Conservation (phyloP, 2,329 filamentous ascomycete genomes). For the Phialophora verrucosa region DNA sequence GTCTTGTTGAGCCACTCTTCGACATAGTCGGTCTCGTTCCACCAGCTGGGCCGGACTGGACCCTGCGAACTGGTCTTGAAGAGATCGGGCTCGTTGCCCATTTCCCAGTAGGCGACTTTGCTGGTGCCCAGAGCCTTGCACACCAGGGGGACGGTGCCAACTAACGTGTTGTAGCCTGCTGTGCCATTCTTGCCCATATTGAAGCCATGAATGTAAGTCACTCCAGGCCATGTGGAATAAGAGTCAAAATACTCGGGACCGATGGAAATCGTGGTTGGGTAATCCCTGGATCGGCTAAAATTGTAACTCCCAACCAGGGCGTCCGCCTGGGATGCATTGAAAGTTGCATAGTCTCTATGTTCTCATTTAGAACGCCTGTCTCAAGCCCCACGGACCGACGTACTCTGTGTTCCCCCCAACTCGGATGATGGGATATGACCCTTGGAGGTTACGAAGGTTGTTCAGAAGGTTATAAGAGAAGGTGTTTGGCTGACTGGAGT, state of each 20-base stretch:
- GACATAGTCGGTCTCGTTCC: constrained; percentile 63
- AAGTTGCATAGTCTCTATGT: constrained; percentile 63
- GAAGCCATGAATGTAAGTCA: constrained; percentile 67
- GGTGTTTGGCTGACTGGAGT: constrained; percentile 60
- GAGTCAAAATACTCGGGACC: constrained; percentile 69
- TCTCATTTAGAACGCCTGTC: constrained; percentile 3
- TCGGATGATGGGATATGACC: constrained; percentile 64
- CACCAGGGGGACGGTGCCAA: constrained; percentile 61
- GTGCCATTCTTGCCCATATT: constrained; percentile 63
- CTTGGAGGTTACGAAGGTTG: constrained; percentile 61
- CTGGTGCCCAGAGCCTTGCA: constrained; percentile 61
- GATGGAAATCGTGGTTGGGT: constrained; percentile 65
- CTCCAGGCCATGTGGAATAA: constrained; percentile 62
- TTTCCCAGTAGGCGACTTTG: constrained; percentile 64
- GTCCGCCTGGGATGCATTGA: constrained; percentile 58
- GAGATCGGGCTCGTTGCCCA: constrained; percentile 69
- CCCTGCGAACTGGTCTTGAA: constrained; percentile 61
- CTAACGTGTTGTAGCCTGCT: constrained; percentile 58
- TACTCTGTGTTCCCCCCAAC: constrained; percentile 70
- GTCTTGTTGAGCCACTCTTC: constrained; percentile 64
- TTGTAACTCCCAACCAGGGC: constrained; percentile 62
- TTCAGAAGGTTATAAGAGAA: constrained; percentile 67
- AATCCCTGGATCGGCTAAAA: constrained; percentile 59
- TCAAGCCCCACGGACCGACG: neutral
- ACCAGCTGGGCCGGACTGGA: constrained; percentile 57